Percentiles rank a stretch among this genome's conserved stretches.
Conservation (phyloP, 2,329 filamentous ascomycete genomes). For the Hawksworthiomyces lignivorus region DNA sequence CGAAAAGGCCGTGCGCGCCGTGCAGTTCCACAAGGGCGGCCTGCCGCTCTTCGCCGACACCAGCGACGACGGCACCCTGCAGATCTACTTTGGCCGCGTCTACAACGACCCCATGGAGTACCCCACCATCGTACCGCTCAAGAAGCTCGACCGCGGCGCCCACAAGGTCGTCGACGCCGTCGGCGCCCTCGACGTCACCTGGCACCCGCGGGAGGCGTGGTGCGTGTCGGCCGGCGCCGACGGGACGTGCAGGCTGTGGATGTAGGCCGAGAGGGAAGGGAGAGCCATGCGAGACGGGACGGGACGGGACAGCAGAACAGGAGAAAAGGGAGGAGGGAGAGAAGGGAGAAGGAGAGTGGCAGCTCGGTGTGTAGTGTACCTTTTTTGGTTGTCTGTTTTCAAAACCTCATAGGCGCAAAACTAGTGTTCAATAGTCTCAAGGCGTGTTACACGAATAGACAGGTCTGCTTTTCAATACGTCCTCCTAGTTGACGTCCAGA, state of each 20-base stretch:
- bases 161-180: conserved; percentile 81
- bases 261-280: too few species aligned
- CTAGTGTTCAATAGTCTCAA: too few species aligned
- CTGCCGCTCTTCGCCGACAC: conserved; percentile 87
- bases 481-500: too few species aligned
- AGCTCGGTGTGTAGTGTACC: too few species aligned
- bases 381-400: too few species aligned
- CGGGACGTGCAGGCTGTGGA: conserved; percentile 87
- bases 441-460: too few species aligned
- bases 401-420: too few species aligned
- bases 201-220: conserved; percentile 94
- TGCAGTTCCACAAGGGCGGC: conserved; percentile 73
- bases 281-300: too few species aligned
- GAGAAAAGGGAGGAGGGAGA: too few species aligned
- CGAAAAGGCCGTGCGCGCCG: conserved; percentile 79
- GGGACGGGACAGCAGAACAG: too few species aligned
- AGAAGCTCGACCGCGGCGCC: conserved; percentile 66
- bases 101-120: conserved; percentile 94
- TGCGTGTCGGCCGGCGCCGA: conserved; percentile 90
- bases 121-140: conserved; percentile 90
- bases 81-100: conserved; percentile 96
- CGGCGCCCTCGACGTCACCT: conserved; percentile 88
- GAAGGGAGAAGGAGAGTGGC: too few species aligned
- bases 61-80: conserved; percentile 86
- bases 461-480: too few species aligned